Evolutionary conservation across 148 eudicot species (phyloP).

Genomic region (Fagopyrum homotropicum): DNA sequence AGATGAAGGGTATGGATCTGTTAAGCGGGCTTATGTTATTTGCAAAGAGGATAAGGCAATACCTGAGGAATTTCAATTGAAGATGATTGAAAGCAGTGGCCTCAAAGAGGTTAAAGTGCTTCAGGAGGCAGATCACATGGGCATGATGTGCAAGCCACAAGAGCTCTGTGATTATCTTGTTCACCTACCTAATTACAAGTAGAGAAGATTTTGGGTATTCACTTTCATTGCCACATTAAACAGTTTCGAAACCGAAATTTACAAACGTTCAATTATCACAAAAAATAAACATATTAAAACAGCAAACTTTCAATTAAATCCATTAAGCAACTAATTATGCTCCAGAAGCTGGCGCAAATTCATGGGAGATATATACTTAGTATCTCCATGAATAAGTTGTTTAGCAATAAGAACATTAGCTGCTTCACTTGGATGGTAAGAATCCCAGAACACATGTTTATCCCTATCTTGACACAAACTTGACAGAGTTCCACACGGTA

Average conservation of each 20-base stretch:
- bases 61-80: slow-evolving; percentile 21
- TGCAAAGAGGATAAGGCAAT: slow-evolving; percentile 29
- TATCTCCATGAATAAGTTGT: slow-evolving; percentile 56
- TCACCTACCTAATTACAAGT: slow-evolving; percentile 14
- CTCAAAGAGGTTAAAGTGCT: slow-evolving; percentile 26
- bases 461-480: slow-evolving; percentile 68
- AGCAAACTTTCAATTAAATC: too few species aligned
- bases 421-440: slow-evolving; percentile 96
- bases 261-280: too few species aligned
- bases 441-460: slow-evolving; percentile 95
- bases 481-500: slow-evolving; percentile 82
- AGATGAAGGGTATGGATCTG: slow-evolving; percentile 33
- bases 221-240: too few species aligned
- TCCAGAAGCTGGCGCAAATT: slow-evolving; percentile 53
- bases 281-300: too few species aligned
- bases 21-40: slow-evolving; percentile 28
- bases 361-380: slow-evolving; percentile 68
- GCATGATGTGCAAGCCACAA: slow-evolving; percentile 36
- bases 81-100: slow-evolving; percentile 28
- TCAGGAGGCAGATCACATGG: slow-evolving; percentile 42
- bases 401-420: slow-evolving; percentile 71
- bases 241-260: too few species aligned
- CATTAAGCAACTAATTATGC: too few species aligned
- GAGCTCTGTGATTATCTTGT: slow-evolving; percentile 23
- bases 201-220: too few species aligned